Conservation (phyloP, 2,329 filamentous ascomycete species). For the Colletotrichum abscissum region DNA sequence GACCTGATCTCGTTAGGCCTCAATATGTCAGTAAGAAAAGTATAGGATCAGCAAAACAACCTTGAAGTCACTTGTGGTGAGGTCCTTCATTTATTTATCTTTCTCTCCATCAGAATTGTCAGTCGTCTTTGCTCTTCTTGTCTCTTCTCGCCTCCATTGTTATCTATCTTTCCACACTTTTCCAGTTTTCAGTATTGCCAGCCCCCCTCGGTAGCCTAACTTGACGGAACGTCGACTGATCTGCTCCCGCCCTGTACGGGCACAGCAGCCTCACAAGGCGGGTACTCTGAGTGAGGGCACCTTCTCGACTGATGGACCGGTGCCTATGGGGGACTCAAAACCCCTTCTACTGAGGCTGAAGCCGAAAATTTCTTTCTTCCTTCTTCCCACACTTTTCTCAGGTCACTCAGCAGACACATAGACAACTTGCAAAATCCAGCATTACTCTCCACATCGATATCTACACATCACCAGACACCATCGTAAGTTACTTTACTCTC, state of each 20-base stretch:
- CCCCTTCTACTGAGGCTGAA: background rate
- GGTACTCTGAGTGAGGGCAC: conserved; percentile 3
- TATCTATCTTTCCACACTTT: background rate
- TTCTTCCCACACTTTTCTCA: background rate
- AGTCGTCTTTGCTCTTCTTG: background rate
- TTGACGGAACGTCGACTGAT: background rate
- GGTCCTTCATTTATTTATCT: background rate
- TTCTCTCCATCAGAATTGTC: background rate
- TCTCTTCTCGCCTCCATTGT: background rate
- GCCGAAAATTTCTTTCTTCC: background rate
- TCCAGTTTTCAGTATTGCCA: no score
- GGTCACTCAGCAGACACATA: background rate
- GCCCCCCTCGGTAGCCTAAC: background rate
- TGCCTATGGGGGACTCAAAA: background rate
- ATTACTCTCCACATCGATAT: background rate
- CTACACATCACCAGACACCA: background rate
- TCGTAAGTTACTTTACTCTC: background rate
- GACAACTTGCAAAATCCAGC: no score
- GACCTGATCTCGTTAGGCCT: background rate
- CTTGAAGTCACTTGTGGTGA: background rate
- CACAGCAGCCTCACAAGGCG: background rate
- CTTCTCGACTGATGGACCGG: background rate
- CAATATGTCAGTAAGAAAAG: background rate
- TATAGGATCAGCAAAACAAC: background rate
- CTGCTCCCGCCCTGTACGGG: background rate